phyloP scores from a whole-genome alignment of 2,329 filamentous ascomycete species.

The Penicillium freii region DNA sequence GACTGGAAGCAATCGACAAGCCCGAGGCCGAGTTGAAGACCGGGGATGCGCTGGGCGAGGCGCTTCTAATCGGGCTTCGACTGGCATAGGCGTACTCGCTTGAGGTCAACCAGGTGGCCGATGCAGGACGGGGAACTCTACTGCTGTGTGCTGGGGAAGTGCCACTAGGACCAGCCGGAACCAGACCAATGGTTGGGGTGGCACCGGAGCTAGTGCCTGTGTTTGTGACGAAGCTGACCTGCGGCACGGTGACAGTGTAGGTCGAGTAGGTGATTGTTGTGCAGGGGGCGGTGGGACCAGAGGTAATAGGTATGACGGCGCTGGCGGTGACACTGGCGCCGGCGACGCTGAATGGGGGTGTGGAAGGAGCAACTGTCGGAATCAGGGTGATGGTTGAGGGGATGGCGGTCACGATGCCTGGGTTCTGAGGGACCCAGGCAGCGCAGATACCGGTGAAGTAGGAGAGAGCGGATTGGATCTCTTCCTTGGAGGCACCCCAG shows the following conservation, averaged over 20 bases:
- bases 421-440: conserved; percentile 69
- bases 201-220: conserved; percentile 18
- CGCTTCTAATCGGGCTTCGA: not conserved
- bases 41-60: conserved; percentile 10
- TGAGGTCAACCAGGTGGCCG: conserved; percentile 13
- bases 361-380: conserved; percentile 39
- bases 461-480: conserved; percentile 68
- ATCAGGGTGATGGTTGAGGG: conserved; percentile 58
- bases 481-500: conserved; percentile 64
- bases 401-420: conserved; percentile 77
- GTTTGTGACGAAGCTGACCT: conserved; percentile 43
- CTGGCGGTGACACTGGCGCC: conserved; percentile 38
- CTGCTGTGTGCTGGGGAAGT: conserved; percentile 20
- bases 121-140: conserved; percentile 21
- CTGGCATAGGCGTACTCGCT: conserved; percentile 2
- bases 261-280: conserved; percentile 45
- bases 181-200: conserved; percentile 33
- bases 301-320: conserved; percentile 24
- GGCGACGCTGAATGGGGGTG: conserved; percentile 52
- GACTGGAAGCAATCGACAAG: conserved; percentile 11
- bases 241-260: conserved; percentile 46
- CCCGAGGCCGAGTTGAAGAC: conserved; percentile 16
- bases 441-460: conserved; percentile 94
- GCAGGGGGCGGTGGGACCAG: conserved; percentile 29
- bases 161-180: conserved; percentile 25